These are phyloP conservation scores for Exophiala viscosa DNA, from an alignment of 2,329 filamentous ascomycete species.

Conservation along the genomic window DNA sequence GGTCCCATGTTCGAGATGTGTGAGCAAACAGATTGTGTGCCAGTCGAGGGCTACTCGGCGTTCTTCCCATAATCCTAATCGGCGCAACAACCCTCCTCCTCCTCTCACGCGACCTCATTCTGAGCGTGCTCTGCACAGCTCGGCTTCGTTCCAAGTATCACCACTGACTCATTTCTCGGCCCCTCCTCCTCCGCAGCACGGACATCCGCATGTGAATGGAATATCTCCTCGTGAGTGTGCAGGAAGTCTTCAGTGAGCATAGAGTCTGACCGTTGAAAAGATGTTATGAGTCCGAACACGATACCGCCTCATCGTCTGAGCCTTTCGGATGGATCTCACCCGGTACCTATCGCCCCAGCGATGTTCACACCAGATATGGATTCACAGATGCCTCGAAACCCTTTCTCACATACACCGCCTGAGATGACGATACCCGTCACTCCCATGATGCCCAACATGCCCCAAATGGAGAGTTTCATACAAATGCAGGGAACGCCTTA, in stretches of 20 bases:
- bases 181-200: conserved; percentile 12
- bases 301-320: conserved; percentile 20
- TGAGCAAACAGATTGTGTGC: conserved; percentile 29
- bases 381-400: conserved; percentile 21
- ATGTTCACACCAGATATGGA: conserved; percentile 21
- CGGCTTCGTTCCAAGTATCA: conserved; percentile 26
- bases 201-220: conserved; percentile 7
- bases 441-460: conserved; percentile 28
- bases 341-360: conserved; percentile 25
- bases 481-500: conserved; percentile 24
- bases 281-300: conserved; percentile 14
- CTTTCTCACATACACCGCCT: conserved; percentile 27
- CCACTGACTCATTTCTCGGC: conserved; percentile 25
- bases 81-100: conserved; percentile 14
- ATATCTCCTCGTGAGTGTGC: conserved; percentile 22
- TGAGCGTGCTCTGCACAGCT: conserved; percentile 25
- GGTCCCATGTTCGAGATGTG: conserved; percentile 31
- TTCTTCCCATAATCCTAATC: conserved; percentile 27
- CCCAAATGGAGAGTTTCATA: conserved; percentile 28
- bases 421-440: conserved; percentile 27
- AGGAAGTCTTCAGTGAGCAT: neutral
- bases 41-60: conserved; percentile 28
- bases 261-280: conserved; percentile 10
- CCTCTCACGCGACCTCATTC: conserved; percentile 25
- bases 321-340: conserved; percentile 24